Percentiles rank a stretch among this genome's conserved stretches.
Evolutionary conservation across 768 basidiomycete species (phyloP).

Genomic region (Peribolospora baueri): DNA sequence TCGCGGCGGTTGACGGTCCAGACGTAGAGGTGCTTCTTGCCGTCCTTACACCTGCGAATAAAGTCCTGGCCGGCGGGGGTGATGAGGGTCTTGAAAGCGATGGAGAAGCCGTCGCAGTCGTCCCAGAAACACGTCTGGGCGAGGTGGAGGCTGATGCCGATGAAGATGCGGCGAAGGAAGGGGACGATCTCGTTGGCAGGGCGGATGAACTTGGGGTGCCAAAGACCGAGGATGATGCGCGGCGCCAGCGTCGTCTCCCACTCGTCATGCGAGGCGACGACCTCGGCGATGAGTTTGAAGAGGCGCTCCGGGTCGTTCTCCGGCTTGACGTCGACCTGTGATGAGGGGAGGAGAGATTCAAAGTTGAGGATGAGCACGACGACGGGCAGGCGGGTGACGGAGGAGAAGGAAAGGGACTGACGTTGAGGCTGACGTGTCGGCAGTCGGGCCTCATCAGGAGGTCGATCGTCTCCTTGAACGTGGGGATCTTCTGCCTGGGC

Average conservation of each 20-base stretch:
- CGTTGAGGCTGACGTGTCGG: slow-evolving; percentile 22
- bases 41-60: slow-evolving; percentile 43
- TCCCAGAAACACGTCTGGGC: slow-evolving; percentile 77
- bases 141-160: slow-evolving; percentile 44
- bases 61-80: slow-evolving; percentile 48
- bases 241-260: slow-evolving; percentile 60
- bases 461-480: slow-evolving; percentile 58
- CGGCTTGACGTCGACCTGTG: slow-evolving; percentile 81
- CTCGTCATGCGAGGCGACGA: slow-evolving; percentile 34
- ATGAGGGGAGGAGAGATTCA: slow-evolving; percentile 32
- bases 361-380: slow-evolving; percentile 35
- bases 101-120: slow-evolving; percentile 61
- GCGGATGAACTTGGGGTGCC: slow-evolving; percentile 72
- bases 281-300: slow-evolving; percentile 49
- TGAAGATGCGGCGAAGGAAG: slow-evolving; percentile 62
- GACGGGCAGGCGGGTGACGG: neutral
- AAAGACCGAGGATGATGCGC: slow-evolving; percentile 53
- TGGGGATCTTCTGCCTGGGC: slow-evolving; percentile 69
- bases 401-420: slow-evolving; percentile 11
- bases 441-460: slow-evolving; percentile 41
- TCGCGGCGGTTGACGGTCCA: slow-evolving; percentile 87
- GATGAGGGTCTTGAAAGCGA: slow-evolving; percentile 47
- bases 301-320: slow-evolving; percentile 74
- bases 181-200: slow-evolving; percentile 52
- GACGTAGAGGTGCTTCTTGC: slow-evolving; percentile 37